Evolutionary conservation across 306 rosid species (phyloP).

Genomic region (Cicer cuneatum): DNA sequence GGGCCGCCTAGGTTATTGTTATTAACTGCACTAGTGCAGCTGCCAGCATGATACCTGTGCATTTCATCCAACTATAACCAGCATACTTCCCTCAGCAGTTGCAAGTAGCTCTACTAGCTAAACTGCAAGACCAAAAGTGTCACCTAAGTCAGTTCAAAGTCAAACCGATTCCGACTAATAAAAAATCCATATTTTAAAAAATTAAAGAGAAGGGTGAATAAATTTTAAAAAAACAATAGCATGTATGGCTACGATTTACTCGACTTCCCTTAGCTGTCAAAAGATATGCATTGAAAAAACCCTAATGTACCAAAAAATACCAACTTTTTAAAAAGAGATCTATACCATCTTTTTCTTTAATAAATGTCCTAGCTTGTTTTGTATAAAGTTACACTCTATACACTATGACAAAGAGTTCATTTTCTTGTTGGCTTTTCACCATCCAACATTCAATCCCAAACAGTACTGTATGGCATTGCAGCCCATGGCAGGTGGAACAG

Average conservation of each 20-base stretch:
- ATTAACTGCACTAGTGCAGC: constrained; percentile 95
- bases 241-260: not conserved
- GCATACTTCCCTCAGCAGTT: constrained; percentile 90
- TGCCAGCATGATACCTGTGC: constrained; percentile 86
- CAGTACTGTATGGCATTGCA: not conserved
- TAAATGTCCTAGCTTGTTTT: not conserved
- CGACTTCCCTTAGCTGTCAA: constrained; percentile 38
- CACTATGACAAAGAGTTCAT: not conserved
- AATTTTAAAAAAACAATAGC: constrained; percentile 6
- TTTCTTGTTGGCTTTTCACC: not conserved
- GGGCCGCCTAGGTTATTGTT: constrained; percentile 74
- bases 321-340: not conserved
- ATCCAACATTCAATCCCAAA: not conserved
- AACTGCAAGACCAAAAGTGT: constrained; percentile 51
- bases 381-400: not conserved
- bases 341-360: not conserved
- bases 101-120: constrained; percentile 53
- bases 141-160: constrained; percentile 43
- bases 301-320: constrained; percentile 16
- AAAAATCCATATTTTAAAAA: not conserved
- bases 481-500: not conserved
- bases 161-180: constrained; percentile 22
- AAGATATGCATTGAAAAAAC: constrained; percentile 33
- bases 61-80: constrained; percentile 82
- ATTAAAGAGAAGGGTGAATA: constrained; percentile 7